phyloP scores from a whole-genome alignment of 331 rosid species.

The Arachis monticola region DNA sequence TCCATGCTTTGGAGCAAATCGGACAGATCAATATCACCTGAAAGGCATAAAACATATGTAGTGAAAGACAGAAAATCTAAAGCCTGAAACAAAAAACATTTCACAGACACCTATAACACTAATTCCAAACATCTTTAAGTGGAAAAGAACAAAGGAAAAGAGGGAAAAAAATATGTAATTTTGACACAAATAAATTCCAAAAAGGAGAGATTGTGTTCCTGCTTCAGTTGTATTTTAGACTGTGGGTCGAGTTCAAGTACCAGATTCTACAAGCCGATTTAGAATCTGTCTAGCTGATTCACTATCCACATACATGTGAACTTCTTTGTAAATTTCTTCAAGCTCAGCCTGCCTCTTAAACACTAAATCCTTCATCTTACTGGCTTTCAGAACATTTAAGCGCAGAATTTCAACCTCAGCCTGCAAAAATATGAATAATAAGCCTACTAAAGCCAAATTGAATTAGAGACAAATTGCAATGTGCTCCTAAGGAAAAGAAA shows the following conservation, averaged over 20 bases:
- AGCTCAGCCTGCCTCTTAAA: slow-evolving; percentile 85
- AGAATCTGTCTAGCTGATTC: slow-evolving; percentile 71
- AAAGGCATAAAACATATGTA: slow-evolving; percentile 34
- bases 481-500: slow-evolving; percentile 24
- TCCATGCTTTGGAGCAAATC: slow-evolving; percentile 87
- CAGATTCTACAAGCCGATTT: slow-evolving; percentile 71
- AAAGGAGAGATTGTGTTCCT: neutral
- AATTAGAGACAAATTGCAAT: slow-evolving; percentile 27
- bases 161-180: slow-evolving; percentile 16
- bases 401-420: slow-evolving; percentile 71
- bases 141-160: slow-evolving; percentile 7
- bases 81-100: neutral
- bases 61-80: slow-evolving; percentile 12
- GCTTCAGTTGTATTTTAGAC: neutral
- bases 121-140: slow-evolving; percentile 11
- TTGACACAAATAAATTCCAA: slow-evolving; percentile 5
- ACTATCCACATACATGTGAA: slow-evolving; percentile 81
- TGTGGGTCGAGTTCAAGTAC: slow-evolving; percentile 41
- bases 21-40: slow-evolving; percentile 65
- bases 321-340: slow-evolving; percentile 79
- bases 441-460: slow-evolving; percentile 11
- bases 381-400: slow-evolving; percentile 73
- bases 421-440: slow-evolving; percentile 45
- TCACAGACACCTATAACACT: neutral
- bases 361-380: slow-evolving; percentile 83